Conservation (phyloP, 148 eudicot genomes). For the Vaccinium vitisidaea region DNA sequence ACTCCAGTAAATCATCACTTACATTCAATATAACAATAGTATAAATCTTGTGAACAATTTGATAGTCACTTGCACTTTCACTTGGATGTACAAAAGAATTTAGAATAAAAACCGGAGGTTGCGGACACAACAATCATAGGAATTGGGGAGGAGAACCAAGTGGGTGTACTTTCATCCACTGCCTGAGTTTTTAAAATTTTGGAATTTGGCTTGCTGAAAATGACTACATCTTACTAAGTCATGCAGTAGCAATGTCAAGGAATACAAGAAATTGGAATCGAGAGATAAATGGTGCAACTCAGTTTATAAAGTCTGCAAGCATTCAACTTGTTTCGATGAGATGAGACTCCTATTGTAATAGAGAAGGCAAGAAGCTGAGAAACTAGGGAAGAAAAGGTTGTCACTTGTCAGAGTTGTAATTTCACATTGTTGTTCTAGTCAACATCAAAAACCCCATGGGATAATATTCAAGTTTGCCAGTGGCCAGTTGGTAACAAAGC, state of each 20-base stretch:
- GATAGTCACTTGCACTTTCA: background rate
- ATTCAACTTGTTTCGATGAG: background rate
- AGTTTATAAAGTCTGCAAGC: conserved; percentile 1
- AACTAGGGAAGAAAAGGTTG: background rate
- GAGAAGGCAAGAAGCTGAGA: background rate
- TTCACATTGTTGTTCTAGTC: background rate
- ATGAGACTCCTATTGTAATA: background rate
- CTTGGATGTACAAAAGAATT: background rate
- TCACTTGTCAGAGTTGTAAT: background rate
- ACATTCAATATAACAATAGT: background rate
- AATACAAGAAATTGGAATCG: background rate
- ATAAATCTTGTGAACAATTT: background rate
- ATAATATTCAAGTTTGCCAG: background rate
- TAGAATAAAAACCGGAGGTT: background rate
- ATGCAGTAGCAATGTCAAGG: background rate
- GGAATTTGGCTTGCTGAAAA: background rate
- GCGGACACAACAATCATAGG: background rate
- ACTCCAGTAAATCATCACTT: background rate
- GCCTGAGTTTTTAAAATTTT: background rate
- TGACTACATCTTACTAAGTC: background rate
- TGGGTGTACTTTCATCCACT: background rate
- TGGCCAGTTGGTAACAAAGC: background rate
- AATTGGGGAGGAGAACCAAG: background rate
- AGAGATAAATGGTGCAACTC: background rate
- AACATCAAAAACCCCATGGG: background rate